A percentile compares a stretch with the other conserved stretches of the same genome.
Conservation (phyloP, 129 eudicot species). For the Pulicaria dysenterica region DNA sequence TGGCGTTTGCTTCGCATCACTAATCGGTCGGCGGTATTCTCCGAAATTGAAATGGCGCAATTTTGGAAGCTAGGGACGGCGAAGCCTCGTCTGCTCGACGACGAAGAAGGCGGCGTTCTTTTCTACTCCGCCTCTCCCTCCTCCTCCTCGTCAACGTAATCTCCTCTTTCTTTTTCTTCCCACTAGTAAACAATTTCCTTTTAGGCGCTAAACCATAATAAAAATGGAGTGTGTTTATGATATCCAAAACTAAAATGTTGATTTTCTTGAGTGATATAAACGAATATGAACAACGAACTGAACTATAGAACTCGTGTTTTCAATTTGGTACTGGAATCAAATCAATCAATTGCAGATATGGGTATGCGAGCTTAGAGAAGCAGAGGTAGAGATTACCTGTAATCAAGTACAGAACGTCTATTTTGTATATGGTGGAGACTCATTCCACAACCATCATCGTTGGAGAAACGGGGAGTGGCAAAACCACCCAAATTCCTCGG, state of each 20-base stretch:
- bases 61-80: slow-evolving; percentile 91
- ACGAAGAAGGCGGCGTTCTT: slow-evolving; percentile 96
- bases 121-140: slow-evolving; percentile 63
- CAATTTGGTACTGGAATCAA: slow-evolving; percentile 20
- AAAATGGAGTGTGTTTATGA: not conserved
- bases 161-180: not conserved
- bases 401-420: slow-evolving; percentile 57
- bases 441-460: slow-evolving; percentile 82
- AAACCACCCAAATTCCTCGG: slow-evolving; percentile 98
- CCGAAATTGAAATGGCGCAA: slow-evolving; percentile 51
- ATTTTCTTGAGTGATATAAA: not conserved
- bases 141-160: slow-evolving; percentile 59
- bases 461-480: slow-evolving; percentile 97
- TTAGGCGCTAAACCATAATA: slow-evolving; percentile 20
- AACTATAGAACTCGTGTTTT: not conserved
- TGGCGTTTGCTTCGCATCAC: no score
- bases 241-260: not conserved
- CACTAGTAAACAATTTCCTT: not conserved
- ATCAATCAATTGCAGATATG: slow-evolving; percentile 45
- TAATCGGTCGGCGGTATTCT: not conserved
- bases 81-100: slow-evolving; percentile 77
- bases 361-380: slow-evolving; percentile 55
- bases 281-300: not conserved
- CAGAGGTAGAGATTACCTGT: slow-evolving; percentile 86
- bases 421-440: slow-evolving; percentile 78